Base-by-base conservation (phyloP, 495 filamentous ascomycete species). In the Xylaria castorea region DNA sequence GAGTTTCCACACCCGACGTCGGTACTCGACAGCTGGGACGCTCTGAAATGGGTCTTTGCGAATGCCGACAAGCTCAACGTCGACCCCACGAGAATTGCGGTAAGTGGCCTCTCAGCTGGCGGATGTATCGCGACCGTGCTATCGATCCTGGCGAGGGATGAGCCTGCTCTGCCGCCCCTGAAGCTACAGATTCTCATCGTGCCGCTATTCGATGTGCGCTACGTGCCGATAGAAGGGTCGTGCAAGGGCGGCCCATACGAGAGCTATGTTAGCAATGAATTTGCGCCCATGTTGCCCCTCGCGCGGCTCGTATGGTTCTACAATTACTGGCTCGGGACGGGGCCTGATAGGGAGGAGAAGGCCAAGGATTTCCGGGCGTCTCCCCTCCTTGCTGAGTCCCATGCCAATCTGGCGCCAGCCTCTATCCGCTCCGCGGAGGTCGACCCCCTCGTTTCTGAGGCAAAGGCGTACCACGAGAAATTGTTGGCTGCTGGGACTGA, bases 161-260 rank as follows among this genome's bases (percentile, higher is more conserved):
- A 80, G 3, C 75, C 72, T 6, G 70, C 75, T 3, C 44, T 79
- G 6, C 86, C 85, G 18, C 76, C 75, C 8, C 75, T 88, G 9
- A 81, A 76, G 22, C 81, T 84, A 66, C 86, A 88, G 74, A 78
- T 87, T 6, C 78, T 88, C 38, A 80, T 86, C 38, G 87, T 87
- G 53, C 87, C 86, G 5, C 84, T 85, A 77, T 71, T 87, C 40
- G 87, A 89, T 69, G 84, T 76, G 40, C 76, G 81, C 53, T 81
- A 75, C 48, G 72, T 83, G 30, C 81, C 81, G 40, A 69, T 70
- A 42, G 77, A 83, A 70, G 81, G 80, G 7, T 80, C 81, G 30
- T 76, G 75, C 72, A 73, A 78, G 67, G 77, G 66, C 46, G 76
- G 75, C 20, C 80, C 81, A 7, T 83, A 83, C 71, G 75, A 77